phyloP scores from a whole-genome alignment of 2,329 filamentous ascomycete genomes.

The Alternaria sp. region DNA sequence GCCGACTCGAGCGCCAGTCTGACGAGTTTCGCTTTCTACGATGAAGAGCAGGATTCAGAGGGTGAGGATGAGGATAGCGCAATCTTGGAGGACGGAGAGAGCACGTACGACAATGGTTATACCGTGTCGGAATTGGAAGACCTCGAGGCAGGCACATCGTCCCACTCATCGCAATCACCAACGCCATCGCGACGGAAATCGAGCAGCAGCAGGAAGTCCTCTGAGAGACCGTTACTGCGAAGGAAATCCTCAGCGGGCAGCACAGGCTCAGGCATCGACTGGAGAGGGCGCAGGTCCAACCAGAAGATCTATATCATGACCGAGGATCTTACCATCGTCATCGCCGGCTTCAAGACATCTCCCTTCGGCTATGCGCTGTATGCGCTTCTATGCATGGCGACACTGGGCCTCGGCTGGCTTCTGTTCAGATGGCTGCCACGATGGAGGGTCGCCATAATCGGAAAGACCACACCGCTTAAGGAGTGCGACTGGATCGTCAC shows the following conservation, averaged over 20 bases:
- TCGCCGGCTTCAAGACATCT: slow-evolving; percentile 89
- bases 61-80: slow-evolving; percentile 47
- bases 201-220: slow-evolving; percentile 67
- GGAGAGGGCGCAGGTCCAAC: slow-evolving; percentile 69
- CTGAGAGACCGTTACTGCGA: slow-evolving; percentile 70
- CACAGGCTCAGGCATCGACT: slow-evolving; percentile 67
- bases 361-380: slow-evolving; percentile 74
- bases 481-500: slow-evolving; percentile 91
- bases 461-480: slow-evolving; percentile 71
- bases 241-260: slow-evolving; percentile 76
- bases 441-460: slow-evolving; percentile 81
- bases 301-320: slow-evolving; percentile 95
- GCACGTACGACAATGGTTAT: slow-evolving; percentile 44
- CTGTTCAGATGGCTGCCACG: slow-evolving; percentile 88
- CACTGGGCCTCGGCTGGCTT: slow-evolving; percentile 81
- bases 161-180: slow-evolving; percentile 29
- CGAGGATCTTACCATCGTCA: slow-evolving; percentile 91
- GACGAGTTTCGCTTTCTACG: slow-evolving; percentile 78
- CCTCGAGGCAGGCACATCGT: slow-evolving; percentile 48
- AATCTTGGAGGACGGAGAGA: slow-evolving; percentile 43
- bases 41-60: slow-evolving; percentile 69
- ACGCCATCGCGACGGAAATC: slow-evolving; percentile 63
- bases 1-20: slow-evolving; percentile 82
- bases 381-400: slow-evolving; percentile 72
- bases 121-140: slow-evolving; percentile 61